Base-by-base conservation (phyloP, 1,284 basidiomycete genomes). In the Cryptococcus hybrid region DNA sequence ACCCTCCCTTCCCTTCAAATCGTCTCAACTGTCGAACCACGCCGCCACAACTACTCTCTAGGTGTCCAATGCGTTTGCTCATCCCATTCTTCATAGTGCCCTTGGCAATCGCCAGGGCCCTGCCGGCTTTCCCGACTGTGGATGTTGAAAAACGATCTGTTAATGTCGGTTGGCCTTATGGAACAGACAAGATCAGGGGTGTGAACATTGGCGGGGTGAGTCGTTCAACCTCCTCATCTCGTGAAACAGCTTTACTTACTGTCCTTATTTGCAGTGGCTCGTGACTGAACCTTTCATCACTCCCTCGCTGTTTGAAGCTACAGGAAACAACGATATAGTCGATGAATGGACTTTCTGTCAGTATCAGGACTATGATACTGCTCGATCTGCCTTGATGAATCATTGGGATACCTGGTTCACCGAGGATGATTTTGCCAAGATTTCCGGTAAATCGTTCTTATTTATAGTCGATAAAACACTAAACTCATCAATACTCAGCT, bases 351-450 rank as follows among this genome's bases (percentile, higher is more conserved):
- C 93, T 0, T 93, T 80, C 56, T 67, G 73, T 53, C 66, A 73
- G 52, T 68, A 70, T 52, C 79, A 79, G 60, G 72, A 77, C 54
- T 68, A 70, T 11, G 64, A 59, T 47, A 60, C 56, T 1, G 74
- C 75, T n/a, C 42, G 50, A 7, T 39, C 56, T 9, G 70, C 72
- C 0, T 63, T 77, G 55, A 37, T 55, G 34, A 51, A 61, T n/a
- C 75, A 77, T 62, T 76, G 76, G 76, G 65, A 77, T 54, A 67
- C 71, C 3, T 78, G 71, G 69, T 86, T 92, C 59, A 88, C 90
- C 18, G 90, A 94, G 73, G 78, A 87, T 71, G 92, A 95, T 75
- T 87, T 96, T 67, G 88, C 87, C 30, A 80, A 89, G 72, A 94
- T 96, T 53, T 90, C 90, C n/a, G 89, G 73, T 76, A 52, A 61